Percentiles rank a stretch among this genome's conserved stretches.
Evolutionary conservation across 2,329 filamentous ascomycete species (phyloP).

Genomic region (Clonostachys byssicola): DNA sequence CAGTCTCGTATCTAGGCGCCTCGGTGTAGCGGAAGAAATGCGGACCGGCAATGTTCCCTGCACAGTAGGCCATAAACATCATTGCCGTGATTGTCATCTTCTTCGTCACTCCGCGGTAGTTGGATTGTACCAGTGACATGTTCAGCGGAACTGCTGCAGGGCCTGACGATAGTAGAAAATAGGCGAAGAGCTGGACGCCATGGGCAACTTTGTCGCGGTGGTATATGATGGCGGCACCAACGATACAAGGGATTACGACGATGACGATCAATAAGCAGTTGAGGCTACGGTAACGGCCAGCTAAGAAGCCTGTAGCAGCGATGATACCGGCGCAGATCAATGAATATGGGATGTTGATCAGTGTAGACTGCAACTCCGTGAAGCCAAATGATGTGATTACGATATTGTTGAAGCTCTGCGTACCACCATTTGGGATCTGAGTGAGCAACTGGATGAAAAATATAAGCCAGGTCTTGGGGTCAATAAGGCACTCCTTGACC

Average conservation of each 20-base stretch:
- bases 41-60: conserved; percentile 51
- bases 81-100: conserved; percentile 56
- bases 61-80: conserved; percentile 50
- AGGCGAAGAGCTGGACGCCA: conserved; percentile 48
- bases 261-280: conserved; percentile 47
- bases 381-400: conserved; percentile 53
- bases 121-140: conserved; percentile 50
- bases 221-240: conserved; percentile 50
- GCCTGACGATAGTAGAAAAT: conserved; percentile 51
- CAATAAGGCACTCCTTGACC: conserved; percentile 44
- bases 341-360: conserved; percentile 57
- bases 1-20: conserved; percentile 46
- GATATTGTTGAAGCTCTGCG: conserved; percentile 54
- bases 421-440: conserved; percentile 60
- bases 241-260: conserved; percentile 44
- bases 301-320: conserved; percentile 41
- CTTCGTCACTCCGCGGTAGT: conserved; percentile 54
- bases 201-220: conserved; percentile 30
- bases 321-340: conserved; percentile 44
- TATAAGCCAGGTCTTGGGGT: conserved; percentile 59
- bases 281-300: conserved; percentile 43
- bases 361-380: conserved; percentile 45
- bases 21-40: conserved; percentile 48
- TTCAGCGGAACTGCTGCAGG: conserved; percentile 49
- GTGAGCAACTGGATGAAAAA: conserved; percentile 46